phyloP scores from a whole-genome alignment of 495 filamentous ascomycete genomes.

The Talaromyces proteolyticus region DNA sequence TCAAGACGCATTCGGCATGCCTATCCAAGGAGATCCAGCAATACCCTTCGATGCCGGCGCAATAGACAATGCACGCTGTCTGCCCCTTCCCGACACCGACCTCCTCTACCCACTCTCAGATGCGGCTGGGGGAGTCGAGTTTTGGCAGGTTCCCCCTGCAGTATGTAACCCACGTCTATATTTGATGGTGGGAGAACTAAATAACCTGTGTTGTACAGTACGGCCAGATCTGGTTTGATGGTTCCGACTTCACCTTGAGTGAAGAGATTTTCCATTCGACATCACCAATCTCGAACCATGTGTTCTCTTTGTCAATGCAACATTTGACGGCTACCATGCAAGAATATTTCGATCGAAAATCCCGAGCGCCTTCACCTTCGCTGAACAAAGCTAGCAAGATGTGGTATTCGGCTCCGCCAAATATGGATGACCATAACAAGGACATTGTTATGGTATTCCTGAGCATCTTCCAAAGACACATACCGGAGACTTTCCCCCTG shows the following conservation, averaged over 20 bases:
- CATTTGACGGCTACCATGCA: constrained; percentile 2
- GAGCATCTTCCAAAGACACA: neutral
- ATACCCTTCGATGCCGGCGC: neutral
- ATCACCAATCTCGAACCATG: neutral
- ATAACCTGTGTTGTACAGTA: neutral
- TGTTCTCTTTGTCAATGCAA: neutral
- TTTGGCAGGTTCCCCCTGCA: neutral
- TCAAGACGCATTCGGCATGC: neutral
- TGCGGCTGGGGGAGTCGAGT: neutral
- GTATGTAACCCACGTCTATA: neutral
- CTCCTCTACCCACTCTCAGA: neutral
- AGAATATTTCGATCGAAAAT: constrained; percentile 1
- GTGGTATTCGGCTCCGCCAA: neutral
- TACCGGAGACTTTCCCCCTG: neutral
- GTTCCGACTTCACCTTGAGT: neutral
- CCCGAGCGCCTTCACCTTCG: neutral
- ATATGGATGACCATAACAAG: neutral
- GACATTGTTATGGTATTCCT: neutral
- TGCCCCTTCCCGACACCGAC: neutral
- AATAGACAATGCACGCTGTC: neutral
- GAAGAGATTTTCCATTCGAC: neutral
- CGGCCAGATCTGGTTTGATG: neutral
- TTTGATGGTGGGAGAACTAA: neutral
- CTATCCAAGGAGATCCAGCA: neutral
- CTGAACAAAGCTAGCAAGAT: constrained; percentile 1